Evolutionary conservation across 495 filamentous ascomycete genomes (phyloP), one percentile per base, ranked within the genome.

Genomic region (Tuber melanosporum): DNA sequence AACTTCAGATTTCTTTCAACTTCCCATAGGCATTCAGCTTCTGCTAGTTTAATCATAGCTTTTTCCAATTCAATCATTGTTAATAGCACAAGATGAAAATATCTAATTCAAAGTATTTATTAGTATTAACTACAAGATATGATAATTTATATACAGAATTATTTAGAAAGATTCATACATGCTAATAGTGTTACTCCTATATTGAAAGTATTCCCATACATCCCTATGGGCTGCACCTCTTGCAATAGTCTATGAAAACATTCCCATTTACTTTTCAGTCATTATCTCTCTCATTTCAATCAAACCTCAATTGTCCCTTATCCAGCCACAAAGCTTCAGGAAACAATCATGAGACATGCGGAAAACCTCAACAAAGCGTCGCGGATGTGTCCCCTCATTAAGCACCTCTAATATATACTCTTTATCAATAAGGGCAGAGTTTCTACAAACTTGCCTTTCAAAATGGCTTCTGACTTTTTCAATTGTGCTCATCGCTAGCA

Each of bases 381-480:
- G 2, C 0, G 0, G 0, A n/a, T 52, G 9, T 10, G 20, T 52
- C 3, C 22, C 14, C 22, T 10, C 20, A n/a, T 52, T 0, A 0
- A n/a, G 2, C 7, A 52, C 9, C 8, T 52, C 49, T 1, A 1
- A 1, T 22, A 52, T 52, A n/a, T n/a, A 9, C 0, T n/a, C 8
- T 10, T 7, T 8, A 6, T 22, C 7, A 52, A 20, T 52, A 0
- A 52, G 7, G 0, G 22, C 49, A 9, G 49, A 52, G 49, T n/a
- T 10, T 0, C 20, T 0, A 8, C 49, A 52, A n/a, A 0, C 0
- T 3, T 52, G 7, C 49, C n/a, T 52, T 0, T 52, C 49, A n/a
- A 52, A 52, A 6, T 9, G 19, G 2, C 6, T 7, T 0, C 20
- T 7, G 20, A 52, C 20, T 52, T 52, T 20, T 52, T 52, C 5